Evolutionary conservation across 2,329 filamentous ascomycete genomes (phyloP).

Genomic region (Phyllosticta ampelicida): DNA sequence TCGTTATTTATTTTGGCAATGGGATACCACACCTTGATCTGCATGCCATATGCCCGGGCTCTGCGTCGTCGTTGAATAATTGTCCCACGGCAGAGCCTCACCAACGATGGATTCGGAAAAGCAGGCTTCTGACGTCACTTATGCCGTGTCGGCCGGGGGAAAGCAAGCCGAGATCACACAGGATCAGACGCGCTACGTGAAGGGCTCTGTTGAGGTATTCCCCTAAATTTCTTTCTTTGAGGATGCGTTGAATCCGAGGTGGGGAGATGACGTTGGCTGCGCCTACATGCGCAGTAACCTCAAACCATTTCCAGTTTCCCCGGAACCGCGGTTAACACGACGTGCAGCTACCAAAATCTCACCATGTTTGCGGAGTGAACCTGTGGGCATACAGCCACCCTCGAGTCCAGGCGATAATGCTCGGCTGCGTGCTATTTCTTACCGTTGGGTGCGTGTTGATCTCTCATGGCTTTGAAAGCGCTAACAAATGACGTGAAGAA

Average conservation of each 20-base stretch:
- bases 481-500: not conserved
- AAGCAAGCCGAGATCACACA: not conserved
- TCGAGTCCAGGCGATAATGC: not conserved
- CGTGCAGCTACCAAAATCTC: not conserved
- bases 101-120: not conserved
- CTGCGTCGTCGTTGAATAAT: not conserved
- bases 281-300: too few species aligned
- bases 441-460: not conserved
- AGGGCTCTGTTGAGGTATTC: not conserved
- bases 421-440: not conserved
- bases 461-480: too few species aligned
- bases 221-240: not conserved
- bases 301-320: too few species aligned
- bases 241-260: too few species aligned
- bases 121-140: not conserved
- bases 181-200: not conserved
- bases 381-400: not conserved
- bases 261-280: too few species aligned
- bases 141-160: not conserved
- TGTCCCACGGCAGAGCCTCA: not conserved
- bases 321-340: not conserved
- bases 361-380: not conserved
- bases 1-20: not conserved
- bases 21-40: not conserved
- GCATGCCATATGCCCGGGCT: not conserved